A percentile compares a stretch with the other conserved stretches of the same genome.
Evolutionary conservation across 805 yeast species (phyloP).

Genomic region (Barnettozyma sucrosica): DNA sequence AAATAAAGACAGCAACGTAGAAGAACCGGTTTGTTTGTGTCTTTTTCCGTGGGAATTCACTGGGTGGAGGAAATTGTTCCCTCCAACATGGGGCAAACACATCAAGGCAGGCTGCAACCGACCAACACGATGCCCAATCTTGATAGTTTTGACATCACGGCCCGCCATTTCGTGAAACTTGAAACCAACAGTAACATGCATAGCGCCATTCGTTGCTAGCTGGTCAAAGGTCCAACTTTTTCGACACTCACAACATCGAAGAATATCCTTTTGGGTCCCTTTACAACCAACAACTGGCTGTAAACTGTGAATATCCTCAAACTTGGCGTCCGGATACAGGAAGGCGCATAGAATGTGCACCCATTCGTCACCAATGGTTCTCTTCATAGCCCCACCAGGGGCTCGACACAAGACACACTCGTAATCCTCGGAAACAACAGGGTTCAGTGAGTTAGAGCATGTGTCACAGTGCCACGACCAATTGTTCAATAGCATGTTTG

Average conservation of each 20-base stretch:
- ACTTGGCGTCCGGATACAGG: conserved; percentile 40
- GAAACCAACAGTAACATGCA: conserved; percentile 49
- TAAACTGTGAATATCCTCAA: conserved; percentile 35
- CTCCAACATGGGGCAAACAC: conserved; percentile 35
- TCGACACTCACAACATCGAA: conserved; percentile 44
- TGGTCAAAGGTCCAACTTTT: conserved; percentile 43
- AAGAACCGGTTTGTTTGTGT: conserved; percentile 8
- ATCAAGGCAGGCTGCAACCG: conserved; percentile 37
- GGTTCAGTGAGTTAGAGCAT: conserved; percentile 66
- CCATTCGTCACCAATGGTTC: conserved; percentile 69
- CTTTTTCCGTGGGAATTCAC: conserved; percentile 21
- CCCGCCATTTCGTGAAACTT: conserved; percentile 13
- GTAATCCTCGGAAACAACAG: conserved; percentile 50
- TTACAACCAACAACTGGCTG: conserved; percentile 42
- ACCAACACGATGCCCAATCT: conserved; percentile 29
- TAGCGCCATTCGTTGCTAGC: conserved; percentile 39
- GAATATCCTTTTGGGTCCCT: conserved; percentile 40
- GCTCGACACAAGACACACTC: conserved; percentile 56
- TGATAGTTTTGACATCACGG: conserved; percentile 19
- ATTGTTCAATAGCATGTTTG: conserved; percentile 3
- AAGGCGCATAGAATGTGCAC: conserved; percentile 70
- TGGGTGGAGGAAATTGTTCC: conserved; percentile 17
- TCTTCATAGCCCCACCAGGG: conserved; percentile 42
- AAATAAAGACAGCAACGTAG: conserved; percentile 17
- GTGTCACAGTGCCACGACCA: conserved; percentile 74